Conservation (phyloP, 495 filamentous ascomycete species). For the Podospora conica region DNA sequence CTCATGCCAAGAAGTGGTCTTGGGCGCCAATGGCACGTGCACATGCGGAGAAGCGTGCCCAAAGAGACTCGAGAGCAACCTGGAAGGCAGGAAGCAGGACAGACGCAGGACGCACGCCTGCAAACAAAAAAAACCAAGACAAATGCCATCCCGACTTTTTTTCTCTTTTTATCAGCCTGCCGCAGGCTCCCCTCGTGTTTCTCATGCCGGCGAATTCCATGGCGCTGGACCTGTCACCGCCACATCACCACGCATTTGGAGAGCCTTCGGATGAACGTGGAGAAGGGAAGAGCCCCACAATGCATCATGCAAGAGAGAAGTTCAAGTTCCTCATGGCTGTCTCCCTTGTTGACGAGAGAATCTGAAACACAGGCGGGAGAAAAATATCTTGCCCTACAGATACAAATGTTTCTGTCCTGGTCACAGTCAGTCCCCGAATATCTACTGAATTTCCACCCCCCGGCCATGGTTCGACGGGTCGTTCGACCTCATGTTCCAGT, state of each 20-base stretch:
- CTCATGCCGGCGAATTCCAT: neutral
- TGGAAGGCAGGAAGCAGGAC: neutral
- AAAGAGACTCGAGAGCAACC: no score
- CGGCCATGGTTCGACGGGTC: neutral
- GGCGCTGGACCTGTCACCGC: neutral
- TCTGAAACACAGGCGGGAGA: neutral
- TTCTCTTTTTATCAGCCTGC: neutral
- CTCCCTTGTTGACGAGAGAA: neutral
- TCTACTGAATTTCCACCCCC: no score
- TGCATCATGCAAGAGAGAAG: neutral
- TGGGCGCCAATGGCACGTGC: constrained; percentile 12
- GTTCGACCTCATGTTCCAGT: neutral
- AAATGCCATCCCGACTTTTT: neutral
- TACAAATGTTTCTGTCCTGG: no score
- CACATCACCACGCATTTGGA: neutral
- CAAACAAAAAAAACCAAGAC: no score
- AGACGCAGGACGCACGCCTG: no score
- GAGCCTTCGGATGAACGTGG: neutral
- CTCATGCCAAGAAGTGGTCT: constrained; percentile 3
- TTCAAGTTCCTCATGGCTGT: neutral
- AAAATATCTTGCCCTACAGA: neutral
- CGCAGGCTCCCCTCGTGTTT: no score
- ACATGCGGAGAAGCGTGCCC: constrained; percentile 1
- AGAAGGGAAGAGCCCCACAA: neutral
- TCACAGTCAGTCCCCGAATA: no score